phyloP scores from a whole-genome alignment of 73 alveolate genomes.

The Halteria grandinella region DNA sequence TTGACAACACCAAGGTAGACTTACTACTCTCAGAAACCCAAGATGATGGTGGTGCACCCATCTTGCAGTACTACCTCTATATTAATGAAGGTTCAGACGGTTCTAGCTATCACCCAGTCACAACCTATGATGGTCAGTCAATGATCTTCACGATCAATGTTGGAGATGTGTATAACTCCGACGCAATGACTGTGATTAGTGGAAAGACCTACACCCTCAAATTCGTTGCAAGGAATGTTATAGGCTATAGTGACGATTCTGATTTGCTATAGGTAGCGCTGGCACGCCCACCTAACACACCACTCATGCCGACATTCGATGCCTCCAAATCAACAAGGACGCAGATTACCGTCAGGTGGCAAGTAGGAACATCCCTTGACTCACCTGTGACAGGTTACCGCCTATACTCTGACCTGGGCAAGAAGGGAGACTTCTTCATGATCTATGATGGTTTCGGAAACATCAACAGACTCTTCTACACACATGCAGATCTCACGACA shows the following conservation, averaged over 20 bases:
- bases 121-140: slow-evolving; percentile 1
- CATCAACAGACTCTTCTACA: slow-evolving; percentile 48
- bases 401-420: slow-evolving; percentile 57
- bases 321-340: slow-evolving; percentile 28
- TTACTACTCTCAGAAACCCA: slow-evolving; percentile 3
- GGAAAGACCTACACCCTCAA: slow-evolving; percentile 53
- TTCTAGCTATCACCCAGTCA: slow-evolving; percentile 11
- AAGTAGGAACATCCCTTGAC: slow-evolving; percentile 51
- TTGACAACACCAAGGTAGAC: slow-evolving; percentile 15
- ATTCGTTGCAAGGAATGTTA: slow-evolving; percentile 33
- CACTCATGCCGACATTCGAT: slow-evolving; percentile 54
- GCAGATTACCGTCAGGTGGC: slow-evolving; percentile 44
- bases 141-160: background rate
- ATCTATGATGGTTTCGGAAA: slow-evolving; percentile 55
- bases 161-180: background rate
- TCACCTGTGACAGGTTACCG: slow-evolving; percentile 60
- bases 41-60: slow-evolving; percentile 61
- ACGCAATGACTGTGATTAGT: background rate
- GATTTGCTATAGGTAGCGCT: slow-evolving; percentile 44
- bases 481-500: slow-evolving; percentile 31
- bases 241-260: slow-evolving; percentile 46
- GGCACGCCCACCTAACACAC: slow-evolving; percentile 59
- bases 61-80: slow-evolving; percentile 28
- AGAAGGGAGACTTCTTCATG: slow-evolving; percentile 44
- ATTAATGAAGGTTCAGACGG: slow-evolving; percentile 37